These are phyloP conservation scores for Raphanus hybrid DNA, from an alignment of 441 rosid genomes.

Conservation along the genomic window DNA sequence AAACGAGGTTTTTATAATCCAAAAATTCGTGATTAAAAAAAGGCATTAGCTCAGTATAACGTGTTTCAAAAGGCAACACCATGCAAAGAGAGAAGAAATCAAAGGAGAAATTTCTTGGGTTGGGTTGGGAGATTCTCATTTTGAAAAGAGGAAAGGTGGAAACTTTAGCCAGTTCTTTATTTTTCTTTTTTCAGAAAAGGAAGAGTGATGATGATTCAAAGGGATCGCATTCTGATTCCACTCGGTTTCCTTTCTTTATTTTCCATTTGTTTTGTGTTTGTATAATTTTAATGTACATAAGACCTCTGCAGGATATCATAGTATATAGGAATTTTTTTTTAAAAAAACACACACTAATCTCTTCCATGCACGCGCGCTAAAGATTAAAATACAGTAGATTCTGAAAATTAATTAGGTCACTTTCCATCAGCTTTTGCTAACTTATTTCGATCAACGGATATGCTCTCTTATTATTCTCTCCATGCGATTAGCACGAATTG, in stretches of 20 bases:
- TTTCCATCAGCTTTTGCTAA: slow-evolving; percentile 24
- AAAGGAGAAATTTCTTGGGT: slow-evolving; percentile 12
- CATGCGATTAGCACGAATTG: slow-evolving; percentile 12
- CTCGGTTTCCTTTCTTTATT: slow-evolving; percentile 18
- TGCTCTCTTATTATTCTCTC: slow-evolving; percentile 19
- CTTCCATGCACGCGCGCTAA: neutral
- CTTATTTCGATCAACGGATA: slow-evolving; percentile 11
- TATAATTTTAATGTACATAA: neutral
- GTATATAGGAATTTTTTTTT: neutral
- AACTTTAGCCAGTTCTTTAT: slow-evolving; percentile 36
- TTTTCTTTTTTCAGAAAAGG: neutral
- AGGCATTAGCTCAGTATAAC: neutral
- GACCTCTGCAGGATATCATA: neutral
- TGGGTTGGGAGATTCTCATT: slow-evolving; percentile 19
- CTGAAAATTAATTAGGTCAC: slow-evolving; percentile 31
- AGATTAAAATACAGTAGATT: neutral
- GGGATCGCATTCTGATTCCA: slow-evolving; percentile 39
- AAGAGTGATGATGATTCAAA: slow-evolving; percentile 1
- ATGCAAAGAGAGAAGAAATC: slow-evolving; percentile 16
- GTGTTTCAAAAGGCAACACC: slow-evolving; percentile 30
- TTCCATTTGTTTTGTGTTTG: neutral
- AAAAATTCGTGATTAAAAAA: neutral
- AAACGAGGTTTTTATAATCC: slow-evolving; percentile 29
- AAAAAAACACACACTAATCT: neutral
- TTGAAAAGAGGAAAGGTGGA: slow-evolving; percentile 26